Evolutionary conservation across 2,329 filamentous ascomycete species (phyloP).

Genomic region (Pyrenophora seminiperda): DNA sequence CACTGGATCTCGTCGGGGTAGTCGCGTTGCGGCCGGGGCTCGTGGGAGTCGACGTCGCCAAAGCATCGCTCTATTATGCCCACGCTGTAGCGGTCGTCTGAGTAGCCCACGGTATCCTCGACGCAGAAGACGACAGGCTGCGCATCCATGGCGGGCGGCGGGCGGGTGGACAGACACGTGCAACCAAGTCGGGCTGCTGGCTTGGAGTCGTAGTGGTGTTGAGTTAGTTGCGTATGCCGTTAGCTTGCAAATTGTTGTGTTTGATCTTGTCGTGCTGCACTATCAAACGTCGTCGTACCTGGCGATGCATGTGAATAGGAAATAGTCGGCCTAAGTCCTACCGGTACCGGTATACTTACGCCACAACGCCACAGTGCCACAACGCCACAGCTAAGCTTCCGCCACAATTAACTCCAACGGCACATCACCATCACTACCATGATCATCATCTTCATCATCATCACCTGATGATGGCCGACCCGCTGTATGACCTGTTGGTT

Average conservation of each 20-base stretch:
- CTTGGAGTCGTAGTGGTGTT: too few species aligned
- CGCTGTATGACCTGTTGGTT: conserved; percentile 74
- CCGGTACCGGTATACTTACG: too few species aligned
- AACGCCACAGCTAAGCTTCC: too few species aligned
- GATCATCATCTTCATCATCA: too few species aligned
- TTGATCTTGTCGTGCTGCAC: too few species aligned
- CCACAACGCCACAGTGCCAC: too few species aligned
- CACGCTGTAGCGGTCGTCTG: conserved; percentile 46
- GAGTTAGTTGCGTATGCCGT: too few species aligned
- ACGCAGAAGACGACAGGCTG: conserved; percentile 42
- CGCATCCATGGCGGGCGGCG: conserved; percentile 14
- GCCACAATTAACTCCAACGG: too few species aligned
- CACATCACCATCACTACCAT: conserved; percentile 2
- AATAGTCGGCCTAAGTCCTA: too few species aligned
- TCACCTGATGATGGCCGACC: conserved; percentile 62
- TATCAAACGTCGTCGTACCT: too few species aligned
- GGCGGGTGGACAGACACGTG: conserved; percentile 20
- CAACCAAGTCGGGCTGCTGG: neutral
- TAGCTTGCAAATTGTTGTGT: too few species aligned
- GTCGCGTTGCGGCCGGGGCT: conserved; percentile 50
- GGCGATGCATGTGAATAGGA: too few species aligned
- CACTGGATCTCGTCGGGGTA: conserved; percentile 47
- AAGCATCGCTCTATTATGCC: conserved; percentile 53
- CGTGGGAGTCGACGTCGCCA: conserved; percentile 53
- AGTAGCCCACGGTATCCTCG: conserved; percentile 52